Conservation (phyloP, 306 rosid genomes). For the Quercus berberidifolia region DNA sequence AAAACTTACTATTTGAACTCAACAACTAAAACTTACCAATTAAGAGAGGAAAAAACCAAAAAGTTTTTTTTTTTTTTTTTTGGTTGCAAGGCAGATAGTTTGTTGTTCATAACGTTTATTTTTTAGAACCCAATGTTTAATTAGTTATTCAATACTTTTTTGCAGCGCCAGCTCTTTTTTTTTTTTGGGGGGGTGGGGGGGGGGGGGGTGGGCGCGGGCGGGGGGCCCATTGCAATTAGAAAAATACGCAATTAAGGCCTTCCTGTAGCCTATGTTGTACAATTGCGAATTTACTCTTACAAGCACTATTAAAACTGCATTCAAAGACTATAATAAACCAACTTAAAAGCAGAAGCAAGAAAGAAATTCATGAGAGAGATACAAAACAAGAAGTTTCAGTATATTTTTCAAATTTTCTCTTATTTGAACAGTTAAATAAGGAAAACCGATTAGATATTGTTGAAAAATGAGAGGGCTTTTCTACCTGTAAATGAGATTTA, state of each 20-base stretch:
- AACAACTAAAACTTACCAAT: too few species aligned
- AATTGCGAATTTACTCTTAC: conserved; percentile 10
- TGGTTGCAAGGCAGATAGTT: too few species aligned
- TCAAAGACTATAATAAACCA: conserved; percentile 23
- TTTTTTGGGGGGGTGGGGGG: too few species aligned
- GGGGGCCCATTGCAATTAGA: conserved; percentile 80
- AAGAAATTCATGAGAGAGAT: background rate
- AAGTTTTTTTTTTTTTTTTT: too few species aligned
- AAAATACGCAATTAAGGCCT: conserved; percentile 32
- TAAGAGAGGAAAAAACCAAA: too few species aligned
- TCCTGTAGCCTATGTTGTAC: conserved; percentile 37
- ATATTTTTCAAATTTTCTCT: background rate
- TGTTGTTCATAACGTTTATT: too few species aligned
- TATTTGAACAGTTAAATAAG: background rate
- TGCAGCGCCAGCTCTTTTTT: too few species aligned
- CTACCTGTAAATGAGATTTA: conserved; percentile 98
- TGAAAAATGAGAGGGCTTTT: background rate
- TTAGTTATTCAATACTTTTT: too few species aligned
- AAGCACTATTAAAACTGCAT: conserved; percentile 19
- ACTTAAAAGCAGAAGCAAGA: background rate
- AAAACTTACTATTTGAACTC: too few species aligned
- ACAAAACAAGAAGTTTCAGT: background rate
- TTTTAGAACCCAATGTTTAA: too few species aligned
- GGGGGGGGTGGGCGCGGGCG: too few species aligned
- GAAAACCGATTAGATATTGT: background rate